phyloP scores from a whole-genome alignment of 2,329 filamentous ascomycete genomes.

The Colletotrichum neosansevieriae region DNA sequence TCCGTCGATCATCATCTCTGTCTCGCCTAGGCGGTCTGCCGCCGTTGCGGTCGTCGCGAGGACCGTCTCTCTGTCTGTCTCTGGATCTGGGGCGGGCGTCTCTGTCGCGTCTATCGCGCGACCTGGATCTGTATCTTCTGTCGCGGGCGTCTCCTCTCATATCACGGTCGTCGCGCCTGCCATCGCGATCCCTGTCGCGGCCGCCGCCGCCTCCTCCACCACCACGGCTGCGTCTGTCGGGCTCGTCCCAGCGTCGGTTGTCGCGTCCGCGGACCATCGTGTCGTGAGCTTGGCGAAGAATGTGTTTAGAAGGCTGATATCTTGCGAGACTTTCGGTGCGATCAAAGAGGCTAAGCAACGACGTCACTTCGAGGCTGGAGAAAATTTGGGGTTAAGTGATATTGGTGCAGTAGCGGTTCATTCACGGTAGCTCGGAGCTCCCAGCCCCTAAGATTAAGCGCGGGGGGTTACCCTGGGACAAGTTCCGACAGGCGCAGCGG shows the following conservation, averaged over 20 bases:
- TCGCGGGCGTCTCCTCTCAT: slow-evolving; percentile 34
- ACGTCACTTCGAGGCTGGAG: slow-evolving; percentile 34
- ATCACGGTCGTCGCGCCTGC: slow-evolving; percentile 45
- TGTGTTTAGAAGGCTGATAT: too few relatives aligned
- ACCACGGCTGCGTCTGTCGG: slow-evolving; percentile 52
- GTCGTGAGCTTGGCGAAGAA: too few relatives aligned
- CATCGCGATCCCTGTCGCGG: slow-evolving; percentile 47
- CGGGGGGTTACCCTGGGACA: slow-evolving; percentile 9
- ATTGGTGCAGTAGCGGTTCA: background rate
- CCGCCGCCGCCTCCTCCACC: slow-evolving; percentile 48
- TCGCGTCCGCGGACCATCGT: slow-evolving; percentile 50
- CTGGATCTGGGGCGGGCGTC: slow-evolving; percentile 45
- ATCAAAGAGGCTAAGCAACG: background rate
- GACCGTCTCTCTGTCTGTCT: slow-evolving; percentile 52
- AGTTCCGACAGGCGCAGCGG: background rate
- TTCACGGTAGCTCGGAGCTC: slow-evolving; percentile 21
- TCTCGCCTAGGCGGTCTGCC: slow-evolving; percentile 50
- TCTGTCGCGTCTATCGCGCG: slow-evolving; percentile 49
- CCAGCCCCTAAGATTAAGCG: slow-evolving; percentile 23
- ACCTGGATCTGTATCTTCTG: slow-evolving; percentile 50
- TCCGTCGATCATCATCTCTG: slow-evolving; percentile 44
- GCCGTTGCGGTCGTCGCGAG: slow-evolving; percentile 52
- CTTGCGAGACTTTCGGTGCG: too few relatives aligned
- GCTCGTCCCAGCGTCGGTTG: slow-evolving; percentile 71
- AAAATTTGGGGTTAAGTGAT: slow-evolving; percentile 20